Evolutionary conservation across 371 early-diverging fungal genomes (phyloP).

Genomic region (Mortierella sp.): DNA sequence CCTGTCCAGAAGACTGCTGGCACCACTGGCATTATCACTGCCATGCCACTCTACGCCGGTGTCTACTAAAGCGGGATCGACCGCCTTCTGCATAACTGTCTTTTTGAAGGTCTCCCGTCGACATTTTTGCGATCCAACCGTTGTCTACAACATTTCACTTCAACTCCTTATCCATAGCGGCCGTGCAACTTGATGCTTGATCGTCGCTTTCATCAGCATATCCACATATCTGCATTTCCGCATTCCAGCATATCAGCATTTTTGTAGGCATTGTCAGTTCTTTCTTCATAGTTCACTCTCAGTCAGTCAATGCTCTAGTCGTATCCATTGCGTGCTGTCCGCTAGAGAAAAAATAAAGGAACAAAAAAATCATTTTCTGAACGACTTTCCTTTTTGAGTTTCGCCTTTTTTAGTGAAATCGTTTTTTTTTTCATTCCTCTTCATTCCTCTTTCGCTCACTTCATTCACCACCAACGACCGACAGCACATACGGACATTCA

Average conservation of each 20-base stretch:
- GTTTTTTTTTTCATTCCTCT: neutral
- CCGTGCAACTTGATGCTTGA: neutral
- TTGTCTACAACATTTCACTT: neutral
- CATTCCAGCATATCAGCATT: too few relatives aligned
- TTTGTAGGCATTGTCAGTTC: too few relatives aligned
- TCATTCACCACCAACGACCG: neutral
- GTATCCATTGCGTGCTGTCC: neutral
- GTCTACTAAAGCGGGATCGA: neutral
- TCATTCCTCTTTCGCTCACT: neutral
- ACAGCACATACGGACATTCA: neutral
- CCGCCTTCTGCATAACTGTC: neutral
- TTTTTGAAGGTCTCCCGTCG: neutral
- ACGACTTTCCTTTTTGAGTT: conserved; percentile 3
- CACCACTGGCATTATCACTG: conserved; percentile 1
- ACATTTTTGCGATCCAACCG: too few relatives aligned
- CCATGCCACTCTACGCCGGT: neutral
- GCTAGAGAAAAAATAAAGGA: neutral
- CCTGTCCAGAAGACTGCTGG: neutral
- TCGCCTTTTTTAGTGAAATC: neutral
- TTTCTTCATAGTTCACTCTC: neutral
- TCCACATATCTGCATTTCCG: neutral
- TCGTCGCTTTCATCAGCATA: neutral
- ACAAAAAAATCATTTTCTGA: too few relatives aligned
- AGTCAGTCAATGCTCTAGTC: neutral
- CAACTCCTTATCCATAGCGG: too few relatives aligned